Conservation (phyloP, 2,329 filamentous ascomycete genomes). For the Pyrenochaeta sp. region DNA sequence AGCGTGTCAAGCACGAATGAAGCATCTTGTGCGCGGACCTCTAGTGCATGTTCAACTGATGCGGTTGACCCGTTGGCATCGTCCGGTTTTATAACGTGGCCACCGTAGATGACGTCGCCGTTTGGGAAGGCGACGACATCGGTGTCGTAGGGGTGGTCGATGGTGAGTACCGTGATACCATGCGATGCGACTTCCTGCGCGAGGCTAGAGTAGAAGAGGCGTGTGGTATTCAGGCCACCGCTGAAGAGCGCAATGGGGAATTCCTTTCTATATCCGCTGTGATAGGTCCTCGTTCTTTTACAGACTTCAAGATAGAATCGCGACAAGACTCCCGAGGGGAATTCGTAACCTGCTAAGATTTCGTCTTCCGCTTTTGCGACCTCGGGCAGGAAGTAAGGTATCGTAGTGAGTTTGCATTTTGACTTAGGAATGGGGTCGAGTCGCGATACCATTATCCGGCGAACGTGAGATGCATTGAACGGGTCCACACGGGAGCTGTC, state of each 20-base stretch:
- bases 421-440: slow-evolving; percentile 20
- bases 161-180: slow-evolving; percentile 56
- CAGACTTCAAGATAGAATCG: neutral
- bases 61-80: slow-evolving; percentile 10
- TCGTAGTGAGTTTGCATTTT: slow-evolving; percentile 10
- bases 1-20: slow-evolving; percentile 24
- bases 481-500: slow-evolving; percentile 22
- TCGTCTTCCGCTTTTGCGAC: slow-evolving; percentile 17
- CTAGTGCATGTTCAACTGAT: slow-evolving; percentile 19
- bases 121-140: slow-evolving; percentile 57
- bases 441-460: slow-evolving; percentile 28
- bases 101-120: slow-evolving; percentile 31
- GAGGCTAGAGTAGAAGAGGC: slow-evolving; percentile 52
- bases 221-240: slow-evolving; percentile 53
- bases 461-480: slow-evolving; percentile 16
- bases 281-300: neutral
- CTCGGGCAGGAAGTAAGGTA: slow-evolving; percentile 17
- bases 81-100: slow-evolving; percentile 9
- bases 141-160: slow-evolving; percentile 61
- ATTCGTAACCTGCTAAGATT: slow-evolving; percentile 15
- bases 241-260: slow-evolving; percentile 51
- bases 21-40: slow-evolving; percentile 21
- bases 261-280: neutral
- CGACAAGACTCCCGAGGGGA: neutral
- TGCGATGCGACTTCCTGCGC: slow-evolving; percentile 56